Evolutionary conservation across 768 basidiomycete species (phyloP), one percentile per base, ranked within the genome.

Genomic region (Phaeolepiota aurea): DNA sequence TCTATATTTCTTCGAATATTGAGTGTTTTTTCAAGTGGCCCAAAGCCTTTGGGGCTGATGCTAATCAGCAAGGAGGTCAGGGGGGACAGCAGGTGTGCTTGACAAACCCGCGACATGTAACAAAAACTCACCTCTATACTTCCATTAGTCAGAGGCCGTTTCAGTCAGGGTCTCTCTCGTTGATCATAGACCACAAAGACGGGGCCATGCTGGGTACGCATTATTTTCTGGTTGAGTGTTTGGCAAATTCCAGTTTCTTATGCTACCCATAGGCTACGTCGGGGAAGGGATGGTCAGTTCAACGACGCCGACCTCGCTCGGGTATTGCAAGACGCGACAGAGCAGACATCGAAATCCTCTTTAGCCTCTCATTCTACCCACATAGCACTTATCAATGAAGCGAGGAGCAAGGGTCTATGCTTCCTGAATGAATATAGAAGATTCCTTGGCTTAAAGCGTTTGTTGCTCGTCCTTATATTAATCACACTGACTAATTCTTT

Each of bases 391-490:
- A 20, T 13, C 36, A 37, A 53, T 23, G 46, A 45, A 21, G 48
- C 48, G 7, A 43, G 52, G 30, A 11, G 21, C 11, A 43, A 41
- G 39, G 44, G 45, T 32, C 45, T 46, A 3, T 47, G 48, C 20
- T 42, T 52, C 1, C 37, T 55, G 18, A 55, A 55, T 32, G 46
- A 49, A 16, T 55, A 49, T 42, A 25, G 54, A 23, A 48, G 44
- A 28, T 41, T 22, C 32, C 34, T 53, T 9, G 52, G 54, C 4
- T 43, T 55, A 1, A 45, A 51, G 37, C 45, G 54, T 55, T 38
- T 13, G 39, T 28, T 16, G 14, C 15, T 16, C 34, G 9, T 16
- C 4, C 19, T 20, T 18, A 2, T 7, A 3, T n/a, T n/a, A n/a
- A n/a, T n/a, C n/a, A n/a, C n/a, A n/a, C n/a, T n/a, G n/a, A 28